Conservation (phyloP, 2,329 filamentous ascomycete genomes). For the Scleromitrula shiraiana region DNA sequence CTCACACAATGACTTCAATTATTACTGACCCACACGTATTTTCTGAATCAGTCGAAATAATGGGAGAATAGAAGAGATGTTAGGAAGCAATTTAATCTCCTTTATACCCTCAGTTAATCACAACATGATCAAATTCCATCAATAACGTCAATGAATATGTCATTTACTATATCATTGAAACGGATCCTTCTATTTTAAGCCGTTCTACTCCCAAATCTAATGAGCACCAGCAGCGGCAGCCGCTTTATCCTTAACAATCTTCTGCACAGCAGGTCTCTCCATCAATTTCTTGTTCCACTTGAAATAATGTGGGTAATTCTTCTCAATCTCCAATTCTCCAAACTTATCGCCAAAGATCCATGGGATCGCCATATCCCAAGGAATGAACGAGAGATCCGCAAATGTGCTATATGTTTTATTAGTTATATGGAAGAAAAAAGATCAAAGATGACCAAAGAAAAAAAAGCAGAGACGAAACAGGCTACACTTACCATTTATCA, state of each 20-base stretch:
- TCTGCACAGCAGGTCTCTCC: slow-evolving; percentile 14
- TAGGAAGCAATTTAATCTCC: no score
- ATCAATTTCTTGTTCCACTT: slow-evolving; percentile 15
- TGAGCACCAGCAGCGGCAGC: slow-evolving; percentile 7
- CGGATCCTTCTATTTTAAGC: no score
- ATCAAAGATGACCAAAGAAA: neutral
- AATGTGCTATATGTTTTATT: slow-evolving; percentile 23
- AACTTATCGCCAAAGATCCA: slow-evolving; percentile 12
- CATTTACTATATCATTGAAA: no score
- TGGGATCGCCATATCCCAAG: slow-evolving; percentile 11
- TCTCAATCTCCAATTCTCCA: slow-evolving; percentile 14
- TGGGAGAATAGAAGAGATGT: no score
- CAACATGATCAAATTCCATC: no score
- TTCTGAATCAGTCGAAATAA: no score
- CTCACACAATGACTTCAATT: no score
- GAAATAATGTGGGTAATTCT: slow-evolving; percentile 17
- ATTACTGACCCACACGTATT: no score
- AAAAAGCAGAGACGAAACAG: neutral
- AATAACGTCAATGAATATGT: no score
- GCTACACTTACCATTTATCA: slow-evolving; percentile 25
- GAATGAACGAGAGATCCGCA: slow-evolving; percentile 28
- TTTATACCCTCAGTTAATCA: no score
- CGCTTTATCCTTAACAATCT: slow-evolving; percentile 13
- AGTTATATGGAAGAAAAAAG: neutral
- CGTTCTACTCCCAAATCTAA: neutral